These are phyloP conservation scores for Pilatotrama ljubarskyi DNA, from an alignment of 768 basidiomycete species.

Conservation along the genomic window DNA sequence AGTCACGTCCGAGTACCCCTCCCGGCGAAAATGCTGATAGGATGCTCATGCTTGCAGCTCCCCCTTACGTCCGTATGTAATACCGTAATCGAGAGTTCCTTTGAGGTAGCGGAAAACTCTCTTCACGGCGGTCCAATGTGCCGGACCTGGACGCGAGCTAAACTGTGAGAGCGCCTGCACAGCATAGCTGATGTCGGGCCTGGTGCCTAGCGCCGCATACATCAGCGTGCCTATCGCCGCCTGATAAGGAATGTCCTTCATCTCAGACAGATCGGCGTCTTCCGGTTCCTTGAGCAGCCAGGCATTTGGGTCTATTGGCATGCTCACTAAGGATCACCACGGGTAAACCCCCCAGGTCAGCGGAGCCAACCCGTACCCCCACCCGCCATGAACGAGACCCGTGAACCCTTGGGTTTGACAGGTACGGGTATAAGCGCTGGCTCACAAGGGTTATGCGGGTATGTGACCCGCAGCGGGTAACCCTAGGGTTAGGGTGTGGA, in stretches of 20 bases:
- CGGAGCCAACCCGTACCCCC: not conserved
- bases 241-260: slow-evolving; percentile 28
- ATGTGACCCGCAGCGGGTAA: not conserved
- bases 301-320: slow-evolving; percentile 17
- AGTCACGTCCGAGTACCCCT: slow-evolving; percentile 35
- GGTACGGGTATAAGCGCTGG: not conserved
- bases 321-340: not conserved
- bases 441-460: not conserved
- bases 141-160: slow-evolving; percentile 18
- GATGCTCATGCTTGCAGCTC: not conserved
- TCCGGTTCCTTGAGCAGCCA: not conserved
- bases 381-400: not conserved
- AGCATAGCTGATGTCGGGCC: slow-evolving; percentile 35
- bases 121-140: slow-evolving; percentile 32
- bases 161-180: slow-evolving; percentile 25
- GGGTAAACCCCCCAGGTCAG: not conserved
- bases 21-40: slow-evolving; percentile 3
- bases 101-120: slow-evolving; percentile 35
- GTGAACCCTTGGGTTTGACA: not conserved
- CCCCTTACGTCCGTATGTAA: slow-evolving; percentile 6
- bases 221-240: slow-evolving; percentile 30
- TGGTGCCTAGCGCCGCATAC: slow-evolving; percentile 34
- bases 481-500: not conserved
- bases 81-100: slow-evolving; percentile 27
- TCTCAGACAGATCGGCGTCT: not conserved